Evolutionary conservation across 305 asterid genomes (phyloP), one percentile per base, ranked within the genome.

Genomic region (Ajuga reptans): DNA sequence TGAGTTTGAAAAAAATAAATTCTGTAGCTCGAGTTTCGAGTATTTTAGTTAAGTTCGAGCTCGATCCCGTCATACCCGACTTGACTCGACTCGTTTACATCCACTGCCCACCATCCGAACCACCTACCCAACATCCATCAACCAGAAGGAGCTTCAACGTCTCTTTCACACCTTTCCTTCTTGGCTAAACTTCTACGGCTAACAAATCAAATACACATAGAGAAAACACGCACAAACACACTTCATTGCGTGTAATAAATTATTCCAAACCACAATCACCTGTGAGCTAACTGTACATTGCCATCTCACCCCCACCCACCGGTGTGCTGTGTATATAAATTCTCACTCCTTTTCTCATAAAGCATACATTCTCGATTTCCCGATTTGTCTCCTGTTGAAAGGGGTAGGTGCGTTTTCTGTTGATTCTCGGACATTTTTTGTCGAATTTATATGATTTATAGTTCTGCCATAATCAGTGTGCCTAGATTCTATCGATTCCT

Each of bases 231-330:
- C 74, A 36, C 51, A 27, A 12, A 46, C 29, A 34, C 66, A 43
- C 50, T 50, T 47, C 17, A 60, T 33, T 43, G 45, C 69, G 27
- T 43, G n/a, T 36, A 4, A 29, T 56, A 29, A n/a, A 24, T 8
- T 29, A 31, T 16, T 6, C 69, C 14, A 39, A 29, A 17, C 37
- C 53, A 55, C 16, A 15, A 24, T 66, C 55, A 27, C 64, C 37
- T 51, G 60, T 43, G 63, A 64, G 66, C 80, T 61, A 65, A 65
- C 80, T 72, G 49, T 49, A 29, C 62, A 3, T 51, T 58, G 55
- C 79, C 82, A 65, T 71, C 14, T 4, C 79, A 64, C 71, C 73
- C 24, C n/a, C 60, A 18, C 24, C 75, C 62, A 43, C 43, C 70
- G 15, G 3, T 67, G 1, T 16, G 45, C 70, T 43, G 27, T 34